Evolutionary conservation across 2,329 filamentous ascomycete genomes (phyloP).

Genomic region (Colletotrichum karsti): DNA sequence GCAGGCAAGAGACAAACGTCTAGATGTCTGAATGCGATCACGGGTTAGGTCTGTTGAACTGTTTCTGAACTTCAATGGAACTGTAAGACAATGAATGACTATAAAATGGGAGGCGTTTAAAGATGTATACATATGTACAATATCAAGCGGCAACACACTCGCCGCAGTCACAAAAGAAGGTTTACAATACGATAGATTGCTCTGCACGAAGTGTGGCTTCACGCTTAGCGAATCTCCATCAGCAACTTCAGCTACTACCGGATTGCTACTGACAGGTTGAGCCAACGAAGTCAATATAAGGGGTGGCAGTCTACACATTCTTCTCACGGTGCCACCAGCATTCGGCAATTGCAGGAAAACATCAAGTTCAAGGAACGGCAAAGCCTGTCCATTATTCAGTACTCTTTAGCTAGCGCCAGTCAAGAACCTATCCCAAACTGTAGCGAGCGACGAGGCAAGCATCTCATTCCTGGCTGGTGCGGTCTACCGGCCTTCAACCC

Average conservation of each 20-base stretch:
- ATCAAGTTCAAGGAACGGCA: constrained; percentile 1
- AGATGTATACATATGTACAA: constrained; percentile 22
- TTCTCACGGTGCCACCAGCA: background rate
- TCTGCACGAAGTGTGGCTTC: background rate
- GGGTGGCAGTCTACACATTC: too few relatives aligned
- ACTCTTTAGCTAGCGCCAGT: constrained; percentile 21
- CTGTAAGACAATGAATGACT: background rate
- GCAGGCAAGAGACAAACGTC: too few relatives aligned
- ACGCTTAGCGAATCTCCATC: too few relatives aligned
- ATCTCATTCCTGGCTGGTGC: background rate
- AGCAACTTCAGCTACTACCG: too few relatives aligned
- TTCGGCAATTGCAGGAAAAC: background rate
- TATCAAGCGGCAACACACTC: background rate
- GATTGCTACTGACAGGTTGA: too few relatives aligned
- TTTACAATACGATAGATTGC: too few relatives aligned
- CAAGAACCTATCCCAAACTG: constrained; percentile 6
- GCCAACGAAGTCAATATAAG: too few relatives aligned
- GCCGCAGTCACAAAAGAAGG: background rate
- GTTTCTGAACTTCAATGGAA: background rate
- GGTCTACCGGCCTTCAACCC: background rate
- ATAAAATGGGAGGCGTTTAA: constrained; percentile 18
- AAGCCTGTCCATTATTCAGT: constrained; percentile 19
- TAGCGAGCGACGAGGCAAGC: constrained; percentile 17
- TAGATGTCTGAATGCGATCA: too few relatives aligned
- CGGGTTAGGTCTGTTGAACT: too few relatives aligned